A percentile compares a stretch with the other conserved stretches of the same genome.
phyloP scores from a whole-genome alignment of 192 early-diverging fungal genomes.

The Entrophospora sp. region DNA sequence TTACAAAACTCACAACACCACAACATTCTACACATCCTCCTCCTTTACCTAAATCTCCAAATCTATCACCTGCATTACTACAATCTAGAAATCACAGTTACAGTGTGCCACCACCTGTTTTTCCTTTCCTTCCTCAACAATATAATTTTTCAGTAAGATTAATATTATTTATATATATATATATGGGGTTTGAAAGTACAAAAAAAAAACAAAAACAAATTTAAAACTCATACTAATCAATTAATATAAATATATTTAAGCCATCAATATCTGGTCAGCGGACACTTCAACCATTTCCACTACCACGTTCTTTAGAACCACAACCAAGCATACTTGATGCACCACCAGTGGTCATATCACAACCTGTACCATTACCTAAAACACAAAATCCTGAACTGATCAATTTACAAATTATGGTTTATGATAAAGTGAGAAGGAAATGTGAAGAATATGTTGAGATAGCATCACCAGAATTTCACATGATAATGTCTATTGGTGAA shows the following conservation, averaged over 20 bases:
- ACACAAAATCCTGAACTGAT: conserved; percentile 32
- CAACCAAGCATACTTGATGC: conserved; percentile 25
- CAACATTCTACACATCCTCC: conserved; percentile 29
- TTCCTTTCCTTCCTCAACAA: too few species aligned
- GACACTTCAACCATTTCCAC: neutral
- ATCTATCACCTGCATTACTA: too few species aligned
- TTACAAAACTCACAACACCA: conserved; percentile 39
- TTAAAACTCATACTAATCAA: too few species aligned
- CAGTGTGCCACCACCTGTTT: conserved; percentile 27
- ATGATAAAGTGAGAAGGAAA: conserved; percentile 46
- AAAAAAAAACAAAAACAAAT: too few species aligned
- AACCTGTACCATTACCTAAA: neutral
- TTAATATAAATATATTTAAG: neutral
- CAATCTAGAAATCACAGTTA: too few species aligned
- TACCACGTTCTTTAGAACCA: neutral
- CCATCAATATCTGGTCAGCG: too few species aligned
- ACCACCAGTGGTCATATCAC: neutral
- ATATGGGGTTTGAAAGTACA: too few species aligned
- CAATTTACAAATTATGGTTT: conserved; percentile 51
- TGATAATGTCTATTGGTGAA: conserved; percentile 53
- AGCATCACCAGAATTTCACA: conserved; percentile 54
- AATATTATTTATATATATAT: too few species aligned
- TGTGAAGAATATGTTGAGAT: conserved; percentile 51
- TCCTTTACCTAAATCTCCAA: too few species aligned
- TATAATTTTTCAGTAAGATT: too few species aligned